phyloP scores from a whole-genome alignment of 768 basidiomycete genomes.

The Boletus insuetus region DNA sequence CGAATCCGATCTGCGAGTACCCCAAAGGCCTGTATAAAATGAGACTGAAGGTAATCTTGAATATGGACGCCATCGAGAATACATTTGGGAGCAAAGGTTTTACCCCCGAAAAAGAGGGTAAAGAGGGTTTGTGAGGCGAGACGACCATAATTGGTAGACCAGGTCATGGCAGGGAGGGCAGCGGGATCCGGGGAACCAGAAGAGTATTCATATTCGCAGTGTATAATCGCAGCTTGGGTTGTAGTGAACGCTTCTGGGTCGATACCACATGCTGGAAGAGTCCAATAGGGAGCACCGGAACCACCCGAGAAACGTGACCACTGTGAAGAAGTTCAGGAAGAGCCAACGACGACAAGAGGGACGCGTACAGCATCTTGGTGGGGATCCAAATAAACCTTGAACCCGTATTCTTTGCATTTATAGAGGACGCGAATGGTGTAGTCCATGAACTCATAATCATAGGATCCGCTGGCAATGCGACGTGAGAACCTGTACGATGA shows the following conservation, averaged over 20 bases:
- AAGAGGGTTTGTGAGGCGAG: constrained; percentile 87
- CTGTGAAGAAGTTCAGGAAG: constrained; percentile 36
- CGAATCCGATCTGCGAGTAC: constrained; percentile 71
- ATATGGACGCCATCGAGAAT: constrained; percentile 89
- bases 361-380: constrained; percentile 89
- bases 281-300: constrained; percentile 95
- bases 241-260: constrained; percentile 81
- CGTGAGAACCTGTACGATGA: not conserved
- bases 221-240: constrained; percentile 82
- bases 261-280: constrained; percentile 85
- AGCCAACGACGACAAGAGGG: not conserved
- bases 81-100: constrained; percentile 87
- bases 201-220: constrained; percentile 76
- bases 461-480: constrained; percentile 60
- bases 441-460: constrained; percentile 90
- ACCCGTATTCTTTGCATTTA: constrained; percentile 91
- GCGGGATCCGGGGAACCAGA: constrained; percentile 63
- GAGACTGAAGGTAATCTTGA: constrained; percentile 81
- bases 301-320: constrained; percentile 97
- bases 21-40: constrained; percentile 74
- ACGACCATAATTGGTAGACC: constrained; percentile 94
- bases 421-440: constrained; percentile 84
- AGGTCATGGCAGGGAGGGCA: constrained; percentile 88
- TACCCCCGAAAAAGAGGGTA: constrained; percentile 92
- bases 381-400: constrained; percentile 90